Evolutionary conservation across 1,284 basidiomycete genomes (phyloP).

Genomic region (Cutaneotrichosporon sp.): DNA sequence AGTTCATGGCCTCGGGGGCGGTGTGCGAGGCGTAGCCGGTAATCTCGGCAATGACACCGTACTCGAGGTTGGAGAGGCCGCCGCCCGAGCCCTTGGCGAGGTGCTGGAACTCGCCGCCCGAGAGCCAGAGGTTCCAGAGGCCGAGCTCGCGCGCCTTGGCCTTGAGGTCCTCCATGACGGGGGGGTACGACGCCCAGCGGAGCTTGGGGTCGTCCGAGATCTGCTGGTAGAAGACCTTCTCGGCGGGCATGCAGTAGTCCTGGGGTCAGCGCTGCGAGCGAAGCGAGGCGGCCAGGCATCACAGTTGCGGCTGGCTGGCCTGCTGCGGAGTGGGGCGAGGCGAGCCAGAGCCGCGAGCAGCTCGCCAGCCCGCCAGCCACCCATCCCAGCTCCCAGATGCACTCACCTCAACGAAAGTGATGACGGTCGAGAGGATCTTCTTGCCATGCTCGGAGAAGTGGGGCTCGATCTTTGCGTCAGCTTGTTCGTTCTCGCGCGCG

Average conservation of each 20-base stretch:
- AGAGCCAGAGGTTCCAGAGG: conserved; percentile 96
- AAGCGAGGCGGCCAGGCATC: too few relatives aligned
- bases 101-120: conserved; percentile 87
- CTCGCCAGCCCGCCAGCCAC: too few relatives aligned
- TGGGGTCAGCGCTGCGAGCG: conserved; percentile 53
- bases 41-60: conserved; percentile 94
- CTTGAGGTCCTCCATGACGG: conserved; percentile 83
- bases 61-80: conserved; percentile 88
- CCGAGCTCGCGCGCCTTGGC: conserved; percentile 81
- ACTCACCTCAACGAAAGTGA: conserved; percentile 78
- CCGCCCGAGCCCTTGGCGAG: conserved; percentile 64
- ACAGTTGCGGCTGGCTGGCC: too few relatives aligned
- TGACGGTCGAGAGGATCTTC: conserved; percentile 77
- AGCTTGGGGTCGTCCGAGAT: conserved; percentile 71
- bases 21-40: conserved; percentile 80
- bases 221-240: conserved; percentile 76
- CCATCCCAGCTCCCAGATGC: too few relatives aligned
- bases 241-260: conserved; percentile 85
- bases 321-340: too few relatives aligned
- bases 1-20: conserved; percentile 85
- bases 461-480: conserved; percentile 71
- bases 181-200: conserved; percentile 83
- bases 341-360: too few relatives aligned
- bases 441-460: conserved; percentile 87
- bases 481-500: not conserved